These are phyloP conservation scores for Aspergillus aculeatus DNA, from an alignment of 2,329 filamentous ascomycete genomes.

Conservation along the genomic window DNA sequence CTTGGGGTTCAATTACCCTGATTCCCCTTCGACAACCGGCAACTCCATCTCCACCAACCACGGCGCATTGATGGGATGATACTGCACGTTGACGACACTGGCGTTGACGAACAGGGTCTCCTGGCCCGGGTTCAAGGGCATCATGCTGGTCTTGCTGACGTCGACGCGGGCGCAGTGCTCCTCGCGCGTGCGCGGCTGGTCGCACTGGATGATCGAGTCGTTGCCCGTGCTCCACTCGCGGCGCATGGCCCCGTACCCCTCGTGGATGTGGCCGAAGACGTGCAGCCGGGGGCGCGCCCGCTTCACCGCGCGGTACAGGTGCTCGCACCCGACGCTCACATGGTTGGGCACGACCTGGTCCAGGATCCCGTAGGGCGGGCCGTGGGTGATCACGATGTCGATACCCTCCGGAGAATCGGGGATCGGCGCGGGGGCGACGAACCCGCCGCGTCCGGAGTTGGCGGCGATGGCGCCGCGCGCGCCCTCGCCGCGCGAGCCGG, in stretches of 20 bases:
- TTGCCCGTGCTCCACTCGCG: conserved; percentile 22
- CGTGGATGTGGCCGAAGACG: conserved; percentile 64
- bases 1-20: too few relatives aligned
- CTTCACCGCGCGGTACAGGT: conserved; percentile 52
- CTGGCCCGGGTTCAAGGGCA: conserved; percentile 43
- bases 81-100: conserved; percentile 53
- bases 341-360: conserved; percentile 41
- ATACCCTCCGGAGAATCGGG: conserved; percentile 43
- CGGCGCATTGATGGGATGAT: conserved; percentile 52
- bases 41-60: conserved; percentile 58
- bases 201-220: conserved; percentile 20
- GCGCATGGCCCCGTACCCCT: conserved; percentile 51
- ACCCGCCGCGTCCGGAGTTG: conserved; percentile 1
- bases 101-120: conserved; percentile 61
- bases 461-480: background rate
- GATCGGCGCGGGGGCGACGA: conserved; percentile 38
- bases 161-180: conserved; percentile 36
- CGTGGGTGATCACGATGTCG: conserved; percentile 63
- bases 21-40: conserved; percentile 19
- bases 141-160: conserved; percentile 28
- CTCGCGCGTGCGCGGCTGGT: conserved; percentile 31
- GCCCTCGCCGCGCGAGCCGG: background rate
- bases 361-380: conserved; percentile 53
- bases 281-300: conserved; percentile 56
- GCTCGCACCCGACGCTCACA: conserved; percentile 54